phyloP scores from a whole-genome alignment of 2,329 filamentous ascomycete genomes.

The Colletotrichum trifolii region DNA sequence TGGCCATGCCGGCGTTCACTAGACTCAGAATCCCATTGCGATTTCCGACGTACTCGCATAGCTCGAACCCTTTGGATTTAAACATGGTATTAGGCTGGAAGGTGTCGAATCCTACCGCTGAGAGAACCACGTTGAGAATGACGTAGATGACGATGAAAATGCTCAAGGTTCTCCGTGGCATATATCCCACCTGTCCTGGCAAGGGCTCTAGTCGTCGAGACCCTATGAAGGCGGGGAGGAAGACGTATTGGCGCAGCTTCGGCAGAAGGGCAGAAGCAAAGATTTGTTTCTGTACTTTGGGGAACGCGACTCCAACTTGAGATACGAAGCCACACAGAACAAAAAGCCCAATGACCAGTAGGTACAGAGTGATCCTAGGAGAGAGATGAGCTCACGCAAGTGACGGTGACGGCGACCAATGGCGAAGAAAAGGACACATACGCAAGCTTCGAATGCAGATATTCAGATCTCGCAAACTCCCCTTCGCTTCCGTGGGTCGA shows the following conservation, averaged over 20 bases:
- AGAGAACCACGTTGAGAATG: conserved; percentile 50
- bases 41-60: conserved; percentile 48
- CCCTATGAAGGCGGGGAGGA: conserved; percentile 41
- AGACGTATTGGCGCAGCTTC: conserved; percentile 39
- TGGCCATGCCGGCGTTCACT: conserved; percentile 45
- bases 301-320: not conserved
- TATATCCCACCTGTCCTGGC: conserved; percentile 38
- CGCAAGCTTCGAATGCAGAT: conserved; percentile 19
- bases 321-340: not conserved
- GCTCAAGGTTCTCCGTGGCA: conserved; percentile 55
- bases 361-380: conserved; percentile 3
- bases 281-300: not conserved
- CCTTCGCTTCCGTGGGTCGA: conserved; percentile 11
- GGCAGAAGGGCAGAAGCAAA: not conserved
- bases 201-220: conserved; percentile 40
- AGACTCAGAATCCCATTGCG: conserved; percentile 49
- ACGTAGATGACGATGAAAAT: conserved; percentile 55
- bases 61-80: conserved; percentile 38
- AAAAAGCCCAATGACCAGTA: conserved; percentile 4
- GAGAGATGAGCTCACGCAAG: not conserved
- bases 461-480: conserved; percentile 20
- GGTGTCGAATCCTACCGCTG: conserved; percentile 42
- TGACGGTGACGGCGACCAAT: not conserved
- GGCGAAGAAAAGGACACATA: not conserved
- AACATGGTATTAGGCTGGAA: conserved; percentile 41